Evolutionary conservation across 192 early-diverging fungal genomes (phyloP), one percentile per base, ranked within the genome.

Genomic region (Backusella tarrabulga): DNA sequence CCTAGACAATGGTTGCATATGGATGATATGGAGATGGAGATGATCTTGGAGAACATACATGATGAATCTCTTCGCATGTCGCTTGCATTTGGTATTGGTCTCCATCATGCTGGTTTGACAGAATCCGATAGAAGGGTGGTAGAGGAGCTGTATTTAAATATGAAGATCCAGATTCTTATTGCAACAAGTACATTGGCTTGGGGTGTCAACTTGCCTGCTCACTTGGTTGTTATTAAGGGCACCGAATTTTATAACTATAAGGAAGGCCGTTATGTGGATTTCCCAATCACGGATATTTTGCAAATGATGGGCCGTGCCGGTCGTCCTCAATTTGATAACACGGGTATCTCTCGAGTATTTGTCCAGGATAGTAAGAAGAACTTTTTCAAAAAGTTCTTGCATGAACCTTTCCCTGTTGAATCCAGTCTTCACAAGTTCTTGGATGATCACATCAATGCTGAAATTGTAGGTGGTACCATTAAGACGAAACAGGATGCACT

Each of bases 251-350:
- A 92, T 80, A 97, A 99, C 79, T 95, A 94, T 66, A 95, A 95
- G 78, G 86, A 89, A 15, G 88, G 91, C 19, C 91, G 93, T 0
- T 99, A 99, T 79, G 96, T 97, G 11, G 98, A 99, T 77, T 96
- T 95, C 76, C 97, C 97, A 0, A 96, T 99, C 73, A 98, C 98
- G 8, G 97, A 99, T 82, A 94, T 99, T 7, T 84, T 99, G 56
- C 98, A 99, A 83, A 99, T 99, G 97, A 96, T 99, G 90, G 98
- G 97, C 21, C 93, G 97, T 75, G 98, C 98, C 6, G 97, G 93
- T 23, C 91, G 98, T 54, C 97, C 96, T 9, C 97, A 98, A 85
- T 99, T 96, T 75, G 98, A 99, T 82, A 91, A 95, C 79, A 91
- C 91, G 36, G 98, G 96, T 29, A 89, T 98, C 44, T 96, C 97